Percentiles rank a stretch among this genome's conserved stretches.
Conservation (phyloP, 257 asterid genomes). For the Schizonepeta tenuifolia region DNA sequence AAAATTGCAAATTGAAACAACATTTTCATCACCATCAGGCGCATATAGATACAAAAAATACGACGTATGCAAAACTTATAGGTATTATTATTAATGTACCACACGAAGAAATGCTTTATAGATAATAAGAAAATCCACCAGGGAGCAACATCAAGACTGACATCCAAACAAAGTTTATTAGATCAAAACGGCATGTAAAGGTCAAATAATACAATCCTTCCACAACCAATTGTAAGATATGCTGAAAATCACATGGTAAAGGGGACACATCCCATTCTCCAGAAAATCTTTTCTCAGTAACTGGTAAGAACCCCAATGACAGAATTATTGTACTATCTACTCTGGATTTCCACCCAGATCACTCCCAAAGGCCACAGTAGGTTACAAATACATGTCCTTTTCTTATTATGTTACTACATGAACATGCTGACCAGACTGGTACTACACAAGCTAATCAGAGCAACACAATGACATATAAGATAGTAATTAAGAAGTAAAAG, state of each 20-base stretch:
- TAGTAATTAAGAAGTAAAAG: conserved; percentile 1
- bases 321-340: neutral
- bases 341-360: conserved; percentile 16
- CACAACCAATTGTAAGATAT: neutral
- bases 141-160: neutral
- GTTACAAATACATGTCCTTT: conserved; percentile 9
- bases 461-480: neutral
- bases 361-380: neutral
- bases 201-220: neutral
- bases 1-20: neutral
- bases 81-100: neutral
- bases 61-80: neutral
- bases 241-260: neutral
- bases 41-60: neutral
- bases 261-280: neutral
- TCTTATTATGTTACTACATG: conserved; percentile 15
- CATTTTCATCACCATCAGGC: neutral
- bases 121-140: neutral
- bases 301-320: neutral
- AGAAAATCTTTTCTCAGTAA: neutral
- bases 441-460: conserved; percentile 12
- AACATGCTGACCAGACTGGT: conserved; percentile 11
- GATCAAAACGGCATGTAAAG: neutral
- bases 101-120: neutral
- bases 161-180: neutral